Evolutionary conservation across 2,329 filamentous ascomycete species (phyloP), one percentile per base, ranked within the genome.

Genomic region (Aspergillus fijiensis): DNA sequence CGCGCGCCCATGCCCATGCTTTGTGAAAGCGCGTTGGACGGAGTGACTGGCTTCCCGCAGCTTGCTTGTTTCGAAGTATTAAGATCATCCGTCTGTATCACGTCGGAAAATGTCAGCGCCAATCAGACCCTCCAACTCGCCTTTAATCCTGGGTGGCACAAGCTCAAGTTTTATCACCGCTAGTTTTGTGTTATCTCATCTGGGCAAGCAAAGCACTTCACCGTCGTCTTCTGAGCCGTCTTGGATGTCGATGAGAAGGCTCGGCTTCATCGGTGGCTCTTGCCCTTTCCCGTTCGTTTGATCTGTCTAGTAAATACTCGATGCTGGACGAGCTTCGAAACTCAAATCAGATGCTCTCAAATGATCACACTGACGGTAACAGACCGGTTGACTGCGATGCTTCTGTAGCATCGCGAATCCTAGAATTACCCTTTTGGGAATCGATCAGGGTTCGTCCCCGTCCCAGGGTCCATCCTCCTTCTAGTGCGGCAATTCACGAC

Each of bases 111-210:
- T 53, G 51, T 23, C 33, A 53, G 33, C 39, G 14, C 52, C 53
- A 55, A 55, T 55, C 27, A 47, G 33, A 9, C 6, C 14, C 39
- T 2, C 23, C 1, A 7, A 31, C 29, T 55, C 42, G 48, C 27
- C 53, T 35, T 48, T 25, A 55, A 55, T 49, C 35, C 33, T n/a
- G 48, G 48, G 53, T 55, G 42, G 42, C 48, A 48, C 53, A 33
- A 5, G 19, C 27, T 31, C 42, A 48, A 16, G 53, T 23, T 11
- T 25, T 49, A 12, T 25, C 5, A 23, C 39, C 39, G 12, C 29
- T 35, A 55, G 29, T 55, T 31, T 21, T 29, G n/a, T 9, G 53
- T 9, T 19, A 27, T 45, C 23, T 25, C 33, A 35, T 29, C 52
- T 23, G 42, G 42, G 42, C 7, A 48, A 45, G 39, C 39, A 45